These are phyloP conservation scores for Mycosphaerella sp. DNA, from an alignment of 2,329 filamentous ascomycete genomes.

Conservation along the genomic window DNA sequence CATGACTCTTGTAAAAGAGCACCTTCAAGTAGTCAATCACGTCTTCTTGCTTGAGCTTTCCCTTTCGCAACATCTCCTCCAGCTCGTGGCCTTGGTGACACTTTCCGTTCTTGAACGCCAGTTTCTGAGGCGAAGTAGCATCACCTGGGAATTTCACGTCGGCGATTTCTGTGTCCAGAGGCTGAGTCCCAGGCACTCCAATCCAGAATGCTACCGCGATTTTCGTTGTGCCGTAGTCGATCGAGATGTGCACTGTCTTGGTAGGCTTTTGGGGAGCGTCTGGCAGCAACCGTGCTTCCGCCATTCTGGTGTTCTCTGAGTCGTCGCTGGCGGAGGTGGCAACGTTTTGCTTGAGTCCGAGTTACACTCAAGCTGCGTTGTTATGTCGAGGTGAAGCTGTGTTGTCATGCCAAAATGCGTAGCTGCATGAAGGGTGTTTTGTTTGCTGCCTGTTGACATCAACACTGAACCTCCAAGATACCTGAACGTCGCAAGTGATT, in stretches of 20 bases:
- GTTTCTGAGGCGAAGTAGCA: neutral
- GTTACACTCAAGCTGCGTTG: too few relatives aligned
- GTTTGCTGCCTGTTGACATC: too few relatives aligned
- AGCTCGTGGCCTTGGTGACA: neutral
- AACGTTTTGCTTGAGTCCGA: too few relatives aligned
- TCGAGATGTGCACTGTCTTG: neutral
- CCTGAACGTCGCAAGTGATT: too few relatives aligned
- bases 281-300: too few relatives aligned
- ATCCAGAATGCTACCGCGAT: neutral
- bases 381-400: too few relatives aligned
- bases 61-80: neutral
- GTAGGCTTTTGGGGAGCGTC: neutral
- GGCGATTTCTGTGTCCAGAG: neutral
- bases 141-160: neutral
- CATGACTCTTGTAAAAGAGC: slow-evolving; percentile 11
- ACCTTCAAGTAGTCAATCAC: slow-evolving; percentile 10
- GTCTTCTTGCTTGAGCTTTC: neutral
- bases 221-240: slow-evolving; percentile 1
- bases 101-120: neutral
- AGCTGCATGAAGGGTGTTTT: too few relatives aligned
- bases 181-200: neutral
- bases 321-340: too few relatives aligned
- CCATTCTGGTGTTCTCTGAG: too few relatives aligned
- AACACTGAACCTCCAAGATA: too few relatives aligned
- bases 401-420: too few relatives aligned